Base-by-base conservation (phyloP, 1,284 basidiomycete genomes). In the Puccinia polysora region DNA sequence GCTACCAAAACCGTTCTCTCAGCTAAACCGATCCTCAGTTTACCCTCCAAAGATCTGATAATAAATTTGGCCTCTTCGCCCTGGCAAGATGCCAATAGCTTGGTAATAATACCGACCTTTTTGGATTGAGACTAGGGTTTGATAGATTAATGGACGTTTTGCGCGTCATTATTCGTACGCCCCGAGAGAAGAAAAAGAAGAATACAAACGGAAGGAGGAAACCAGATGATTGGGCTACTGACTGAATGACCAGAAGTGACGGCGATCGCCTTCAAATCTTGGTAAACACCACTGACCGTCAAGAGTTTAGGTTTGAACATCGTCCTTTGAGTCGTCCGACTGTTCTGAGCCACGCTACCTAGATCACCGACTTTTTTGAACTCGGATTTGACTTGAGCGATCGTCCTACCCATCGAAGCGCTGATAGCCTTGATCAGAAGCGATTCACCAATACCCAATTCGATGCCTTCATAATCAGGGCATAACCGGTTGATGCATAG, bases 401-500 rank as follows among this genome's bases (percentile, higher is more conserved):
- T 80, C 76, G 88, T 91, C 70, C 96, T 85, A 10, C 96, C 96
- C 0, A 93, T 97, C 5, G 91, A 92, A 80, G 97, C 90, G 23
- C 87, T 89, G 73, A 99, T 97, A 15, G 96, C 93, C 78, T 97
- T 98, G 79, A 97, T 86, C 38, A 99, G 84, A 23, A 98, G 81
- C 74, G 89, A 90, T 80, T 99, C 96, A 34, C 96, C 96, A 73
- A 98, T 95, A 36, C 96, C 96, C 0, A 99, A 85, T 80, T 99
- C 96, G 55, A 97, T 84, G 2, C 96, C 95, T 75, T 92, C 84
- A 80, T 98, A 98, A 80, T 98, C 96, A 10, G 96, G 95, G 77
- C 91, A 89, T 56, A 98, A 81, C 74, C 94, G 83, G 79, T 99
- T 99, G 80, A 98, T 97, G 79, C 95, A 98, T 1, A 99, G 85